Base-by-base conservation (phyloP, 2,329 filamentous ascomycete genomes). In the Dothistroma septosporum region DNA sequence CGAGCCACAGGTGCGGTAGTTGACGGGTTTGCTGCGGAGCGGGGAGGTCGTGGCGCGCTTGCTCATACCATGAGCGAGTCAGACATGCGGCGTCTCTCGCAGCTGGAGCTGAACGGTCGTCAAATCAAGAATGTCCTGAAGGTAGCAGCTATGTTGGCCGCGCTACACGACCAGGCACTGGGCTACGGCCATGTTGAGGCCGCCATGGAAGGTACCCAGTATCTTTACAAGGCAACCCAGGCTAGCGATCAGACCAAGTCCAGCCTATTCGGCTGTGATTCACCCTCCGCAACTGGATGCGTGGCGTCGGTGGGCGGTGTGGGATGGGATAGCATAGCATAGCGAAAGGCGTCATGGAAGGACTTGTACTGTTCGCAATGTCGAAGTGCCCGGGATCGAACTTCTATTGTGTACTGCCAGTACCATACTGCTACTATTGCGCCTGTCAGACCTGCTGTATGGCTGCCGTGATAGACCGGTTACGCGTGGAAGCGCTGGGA, bases 41-140 rank as follows among this genome's bases (percentile, higher is more conserved):
- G 10, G 3, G 21, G 3, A 4, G 21, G 10, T 12, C 21, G 21
- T 21, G 21, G 21, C 28, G 47, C 68, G 9, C 64, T 68, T 16
- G 63, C 69, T 46, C 69, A 72, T 61, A 64, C 59, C 32, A 69
- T 77, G 55, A 65, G 62, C 2, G 70, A 72, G 1, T 53, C 57
- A 2, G 68, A 77, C 44, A 57, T 77, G 10, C 63, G 70, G 24
- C 59, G 65, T 53, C 66, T 77, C 16, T 63, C 69, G 0, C 59
- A 66, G 37, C 62, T 74, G 60, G 61, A 68, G 49, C 64, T 78
- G 59, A 78, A 78, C 60, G 76, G 76, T 7, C 64, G 76, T 28
- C 76, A 78, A 69, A 78, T 79, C 65, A 78, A 75, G 73, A 78
- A 75, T 64, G 60, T 71, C 28, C 61, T 77, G 19, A 78, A 78